Base-by-base conservation (phyloP, 345 rosid genomes). In the Draba incana region DNA sequence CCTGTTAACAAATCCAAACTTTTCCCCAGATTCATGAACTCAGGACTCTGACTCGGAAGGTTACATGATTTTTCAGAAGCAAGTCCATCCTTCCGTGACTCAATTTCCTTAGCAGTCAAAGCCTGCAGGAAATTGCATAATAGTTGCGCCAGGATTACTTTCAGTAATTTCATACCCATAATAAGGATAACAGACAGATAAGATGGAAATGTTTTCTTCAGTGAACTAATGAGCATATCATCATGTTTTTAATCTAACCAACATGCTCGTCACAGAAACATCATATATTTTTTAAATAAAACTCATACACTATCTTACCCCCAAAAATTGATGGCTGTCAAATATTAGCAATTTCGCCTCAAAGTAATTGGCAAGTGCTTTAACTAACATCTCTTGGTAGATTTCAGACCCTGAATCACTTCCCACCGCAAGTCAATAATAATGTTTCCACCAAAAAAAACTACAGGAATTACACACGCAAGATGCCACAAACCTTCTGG, bases 341-440 rank as follows among this genome's bases (percentile, higher is more conserved):
- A 85, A 87, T 77, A 92, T 77, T 53, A 92, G 95, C 82, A 92
- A 73, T 76, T 87, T 89, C 43, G 98, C 86, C 70, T 84, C 85
- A 57, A 86, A 89, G 80, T 83, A 70, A 38, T 79, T 83, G 46
- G 96, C 98, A 78, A 92, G 95, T 41, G 98, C 95, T 81, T 85
- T 87, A 38, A 79, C 90, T 83, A 92, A 77, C 96, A 85, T 84
- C 81, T 92, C 92, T 83, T 92, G 96, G 70, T 89, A 92, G 71
- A 89, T 84, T 75, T 89, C 96, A 38, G 98, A 92, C 75, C 96
- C 98, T 92, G 71, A 66, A 84, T 61, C 37, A 45, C 42, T 33
- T 53, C 30, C 61, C 46, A 54, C 50, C 16, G 13, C 55, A 71
- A 71, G 8, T 5, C 12, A 37, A 70, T 61, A 64, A 10, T 71